Conservation (phyloP, 305 asterid genomes). For the Fraxinus greggii region DNA sequence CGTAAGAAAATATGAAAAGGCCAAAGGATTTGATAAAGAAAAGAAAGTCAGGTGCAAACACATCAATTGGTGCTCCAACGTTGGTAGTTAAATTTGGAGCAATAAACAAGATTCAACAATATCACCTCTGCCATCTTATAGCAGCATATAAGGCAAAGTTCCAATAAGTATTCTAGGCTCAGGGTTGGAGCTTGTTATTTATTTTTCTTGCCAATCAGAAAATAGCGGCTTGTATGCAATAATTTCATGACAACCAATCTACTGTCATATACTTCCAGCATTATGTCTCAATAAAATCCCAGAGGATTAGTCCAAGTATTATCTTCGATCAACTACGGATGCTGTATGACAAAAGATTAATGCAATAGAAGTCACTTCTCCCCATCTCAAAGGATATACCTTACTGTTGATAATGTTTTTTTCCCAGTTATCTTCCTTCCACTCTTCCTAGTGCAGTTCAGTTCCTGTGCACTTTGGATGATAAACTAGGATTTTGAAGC, state of each 20-base stretch:
- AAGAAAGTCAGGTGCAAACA: neutral
- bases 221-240: neutral
- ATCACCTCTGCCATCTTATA: neutral
- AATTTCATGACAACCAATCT: neutral
- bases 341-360: neutral
- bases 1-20: neutral
- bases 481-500: neutral
- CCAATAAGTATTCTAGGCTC: neutral
- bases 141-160: neutral
- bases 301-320: neutral
- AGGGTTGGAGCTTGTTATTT: neutral
- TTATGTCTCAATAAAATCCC: neutral
- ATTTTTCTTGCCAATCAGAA: neutral
- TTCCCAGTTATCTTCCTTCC: neutral
- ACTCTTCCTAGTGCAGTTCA: neutral
- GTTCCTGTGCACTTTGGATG: neutral
- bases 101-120: neutral
- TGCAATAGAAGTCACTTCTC: neutral
- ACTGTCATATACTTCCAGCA: neutral
- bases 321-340: neutral
- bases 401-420: neutral
- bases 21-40: neutral
- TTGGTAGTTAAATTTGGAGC: neutral
- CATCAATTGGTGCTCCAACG: neutral
- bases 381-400: constrained; percentile 1